Percentiles rank a stretch among this genome's conserved stretches.
These are phyloP conservation scores for Serendipita sp. DNA, from an alignment of 768 basidiomycete species.

Conservation along the genomic window DNA sequence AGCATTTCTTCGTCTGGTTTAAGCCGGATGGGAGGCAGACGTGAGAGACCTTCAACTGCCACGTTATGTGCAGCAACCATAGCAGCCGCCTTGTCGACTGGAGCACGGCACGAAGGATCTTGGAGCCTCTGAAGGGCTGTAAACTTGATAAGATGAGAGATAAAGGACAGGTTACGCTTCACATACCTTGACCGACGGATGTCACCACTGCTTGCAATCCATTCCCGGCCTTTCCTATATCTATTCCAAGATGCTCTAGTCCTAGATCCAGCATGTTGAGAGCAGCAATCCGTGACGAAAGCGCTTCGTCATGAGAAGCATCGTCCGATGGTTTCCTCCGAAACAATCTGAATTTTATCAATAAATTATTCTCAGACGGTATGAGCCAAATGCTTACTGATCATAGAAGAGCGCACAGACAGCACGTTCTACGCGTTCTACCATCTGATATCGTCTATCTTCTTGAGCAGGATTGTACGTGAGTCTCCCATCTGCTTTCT, in stretches of 20 bases:
- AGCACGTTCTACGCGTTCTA: constrained; percentile 60
- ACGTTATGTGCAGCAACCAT: constrained; percentile 74
- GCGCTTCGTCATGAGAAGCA: constrained; percentile 72
- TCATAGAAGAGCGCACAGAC: constrained; percentile 72
- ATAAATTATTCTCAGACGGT: not conserved
- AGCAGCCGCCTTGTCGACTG: constrained; percentile 62
- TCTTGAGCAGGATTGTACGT: constrained; percentile 15
- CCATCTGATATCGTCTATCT: constrained; percentile 35
- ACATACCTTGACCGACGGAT: constrained; percentile 63
- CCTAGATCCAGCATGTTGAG: constrained; percentile 81
- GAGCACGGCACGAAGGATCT: constrained; percentile 31
- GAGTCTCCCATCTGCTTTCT: constrained; percentile 13
- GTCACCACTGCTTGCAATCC: constrained; percentile 43
- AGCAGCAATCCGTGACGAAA: constrained; percentile 79
- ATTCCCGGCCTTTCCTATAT: constrained; percentile 38
- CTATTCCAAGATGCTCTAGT: constrained; percentile 78
- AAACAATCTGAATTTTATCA: constrained; percentile 41
- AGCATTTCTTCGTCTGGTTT: constrained; percentile 39
- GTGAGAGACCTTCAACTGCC: constrained; percentile 67
- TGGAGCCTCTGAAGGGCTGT: constrained; percentile 41
- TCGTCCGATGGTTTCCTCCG: constrained; percentile 62
- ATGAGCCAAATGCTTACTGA: constrained; percentile 29
- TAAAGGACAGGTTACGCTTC: not conserved
- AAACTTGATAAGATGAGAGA: not conserved
- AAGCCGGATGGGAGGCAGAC: constrained; percentile 55